A percentile compares a stretch with the other conserved stretches of the same genome.
Evolutionary conservation across 2,329 filamentous ascomycete species (phyloP).

Genomic region (Aspergillus floridensis): DNA sequence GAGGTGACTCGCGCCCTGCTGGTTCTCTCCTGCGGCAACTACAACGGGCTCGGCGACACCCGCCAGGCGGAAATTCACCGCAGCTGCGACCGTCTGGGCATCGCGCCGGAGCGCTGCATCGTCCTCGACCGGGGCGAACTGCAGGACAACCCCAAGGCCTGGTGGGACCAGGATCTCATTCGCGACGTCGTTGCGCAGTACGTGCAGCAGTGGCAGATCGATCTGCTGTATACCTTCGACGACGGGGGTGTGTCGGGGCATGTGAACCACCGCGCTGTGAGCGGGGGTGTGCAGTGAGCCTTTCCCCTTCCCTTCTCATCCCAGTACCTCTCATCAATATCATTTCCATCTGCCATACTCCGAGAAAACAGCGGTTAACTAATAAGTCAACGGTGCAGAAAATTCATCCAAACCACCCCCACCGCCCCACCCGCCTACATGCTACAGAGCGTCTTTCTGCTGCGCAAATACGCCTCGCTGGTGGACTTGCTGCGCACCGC

Average conservation of each 20-base stretch:
- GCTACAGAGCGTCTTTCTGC: constrained; percentile 36
- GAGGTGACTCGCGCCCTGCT: constrained; percentile 20
- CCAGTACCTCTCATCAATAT: too few species aligned
- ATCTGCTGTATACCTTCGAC: constrained; percentile 44
- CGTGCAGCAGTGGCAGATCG: constrained; percentile 39
- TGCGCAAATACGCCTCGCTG: constrained; percentile 42
- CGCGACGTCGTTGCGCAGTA: constrained; percentile 33
- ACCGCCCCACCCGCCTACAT: constrained; percentile 36
- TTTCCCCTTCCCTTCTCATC: neutral
- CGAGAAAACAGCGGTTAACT: too few species aligned
- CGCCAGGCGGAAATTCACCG: constrained; percentile 22
- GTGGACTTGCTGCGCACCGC: constrained; percentile 40
- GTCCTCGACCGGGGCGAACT: constrained; percentile 37
- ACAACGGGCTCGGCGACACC: constrained; percentile 22
- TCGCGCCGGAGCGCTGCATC: constrained; percentile 33
- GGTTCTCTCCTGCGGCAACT: constrained; percentile 24
- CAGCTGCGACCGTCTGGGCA: constrained; percentile 23
- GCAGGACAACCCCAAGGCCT: constrained; percentile 40
- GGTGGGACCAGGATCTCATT: constrained; percentile 40
- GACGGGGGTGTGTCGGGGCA: constrained; percentile 42
- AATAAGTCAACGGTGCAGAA: neutral
- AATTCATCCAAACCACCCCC: constrained; percentile 28
- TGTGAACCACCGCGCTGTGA: constrained; percentile 43
- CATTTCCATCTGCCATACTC: too few species aligned
- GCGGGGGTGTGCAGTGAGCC: constrained; percentile 38